phyloP scores from a whole-genome alignment of 1,284 basidiomycete genomes.

The Coriolopsis trogii region DNA sequence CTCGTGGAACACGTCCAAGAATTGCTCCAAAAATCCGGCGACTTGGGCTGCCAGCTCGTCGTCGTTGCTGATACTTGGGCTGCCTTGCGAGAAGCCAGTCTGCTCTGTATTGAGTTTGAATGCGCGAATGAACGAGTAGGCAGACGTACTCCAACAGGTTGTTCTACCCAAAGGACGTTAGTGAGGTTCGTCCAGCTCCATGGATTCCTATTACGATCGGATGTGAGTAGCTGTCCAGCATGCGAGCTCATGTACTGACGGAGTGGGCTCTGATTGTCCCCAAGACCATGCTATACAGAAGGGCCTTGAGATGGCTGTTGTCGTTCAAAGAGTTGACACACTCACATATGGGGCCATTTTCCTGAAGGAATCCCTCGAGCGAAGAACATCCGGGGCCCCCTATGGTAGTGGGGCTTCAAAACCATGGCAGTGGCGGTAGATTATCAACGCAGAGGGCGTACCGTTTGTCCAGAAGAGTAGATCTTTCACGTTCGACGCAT shows the following conservation, averaged over 20 bases:
- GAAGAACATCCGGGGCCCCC: slow-evolving; percentile 52
- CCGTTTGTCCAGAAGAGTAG: slow-evolving; percentile 50
- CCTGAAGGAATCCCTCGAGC: slow-evolving; percentile 50
- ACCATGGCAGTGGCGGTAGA: too few relatives aligned
- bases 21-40: slow-evolving; percentile 41
- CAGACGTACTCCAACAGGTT: slow-evolving; percentile 50
- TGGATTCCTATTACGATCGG: slow-evolving; percentile 27
- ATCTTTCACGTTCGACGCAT: slow-evolving; percentile 47
- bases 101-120: neutral
- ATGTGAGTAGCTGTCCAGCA: neutral
- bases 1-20: slow-evolving; percentile 41
- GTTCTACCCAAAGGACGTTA: slow-evolving; percentile 51
- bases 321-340: neutral
- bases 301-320: too few relatives aligned
- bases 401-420: slow-evolving; percentile 22
- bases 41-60: slow-evolving; percentile 42
- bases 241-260: slow-evolving; percentile 29
- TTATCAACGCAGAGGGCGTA: too few relatives aligned
- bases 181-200: slow-evolving; percentile 48
- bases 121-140: neutral
- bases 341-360: slow-evolving; percentile 48
- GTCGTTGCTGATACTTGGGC: slow-evolving; percentile 39
- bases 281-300: slow-evolving; percentile 51
- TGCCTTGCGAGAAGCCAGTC: slow-evolving; percentile 42
- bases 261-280: slow-evolving; percentile 55